Evolutionary conservation across 345 rosid genomes (phyloP).

Genomic region (Raphanus sativus): DNA sequence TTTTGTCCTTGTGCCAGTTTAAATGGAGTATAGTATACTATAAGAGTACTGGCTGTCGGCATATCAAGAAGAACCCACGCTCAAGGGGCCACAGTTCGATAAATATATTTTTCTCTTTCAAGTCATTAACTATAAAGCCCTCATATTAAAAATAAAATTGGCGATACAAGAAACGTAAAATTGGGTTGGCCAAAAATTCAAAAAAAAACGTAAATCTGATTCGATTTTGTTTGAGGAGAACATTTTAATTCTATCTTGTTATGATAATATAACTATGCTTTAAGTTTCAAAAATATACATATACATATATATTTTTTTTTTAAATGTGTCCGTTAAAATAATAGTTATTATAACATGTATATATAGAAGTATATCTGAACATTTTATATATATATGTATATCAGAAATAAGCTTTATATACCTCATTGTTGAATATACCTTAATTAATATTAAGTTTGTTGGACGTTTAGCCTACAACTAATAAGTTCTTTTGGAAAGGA

Average conservation of each 20-base stretch:
- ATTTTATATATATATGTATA: background rate
- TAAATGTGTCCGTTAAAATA: too few relatives aligned
- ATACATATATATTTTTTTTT: too few relatives aligned
- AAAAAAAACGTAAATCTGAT: background rate
- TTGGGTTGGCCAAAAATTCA: background rate
- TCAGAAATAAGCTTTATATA: background rate
- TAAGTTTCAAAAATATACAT: too few relatives aligned
- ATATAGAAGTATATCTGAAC: background rate
- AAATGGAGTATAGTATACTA: background rate
- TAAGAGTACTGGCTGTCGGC: constrained; percentile 26
- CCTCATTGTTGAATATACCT: background rate
- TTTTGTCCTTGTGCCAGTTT: constrained; percentile 3
- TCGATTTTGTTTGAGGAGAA: background rate
- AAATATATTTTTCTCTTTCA: background rate
- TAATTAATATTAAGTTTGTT: background rate
- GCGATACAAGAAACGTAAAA: background rate
- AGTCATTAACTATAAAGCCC: background rate
- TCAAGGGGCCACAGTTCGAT: constrained; percentile 6
- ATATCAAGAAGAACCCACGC: constrained; percentile 21
- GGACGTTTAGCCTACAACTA: background rate
- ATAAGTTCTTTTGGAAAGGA: background rate
- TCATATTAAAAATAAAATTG: background rate
- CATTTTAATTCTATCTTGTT: background rate
- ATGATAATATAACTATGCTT: background rate
- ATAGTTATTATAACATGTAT: background rate